phyloP scores from a whole-genome alignment of 495 filamentous ascomycete genomes.

The Podospora bellae-mahoneyi region DNA sequence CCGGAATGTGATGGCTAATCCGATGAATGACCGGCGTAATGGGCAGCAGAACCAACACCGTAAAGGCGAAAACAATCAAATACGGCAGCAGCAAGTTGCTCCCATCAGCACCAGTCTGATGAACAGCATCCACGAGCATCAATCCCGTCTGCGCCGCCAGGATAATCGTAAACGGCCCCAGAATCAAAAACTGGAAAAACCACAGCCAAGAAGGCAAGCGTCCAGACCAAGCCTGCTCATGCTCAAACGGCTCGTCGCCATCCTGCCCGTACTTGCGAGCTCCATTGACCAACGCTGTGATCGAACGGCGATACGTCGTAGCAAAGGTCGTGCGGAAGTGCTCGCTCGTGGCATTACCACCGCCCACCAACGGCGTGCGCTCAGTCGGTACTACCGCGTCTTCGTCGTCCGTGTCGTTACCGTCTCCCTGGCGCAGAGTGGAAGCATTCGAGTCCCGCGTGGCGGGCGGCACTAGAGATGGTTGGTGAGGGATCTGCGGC shows the following conservation, averaged over 20 bases:
- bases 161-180: constrained; percentile 72
- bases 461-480: constrained; percentile 17
- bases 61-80: constrained; percentile 61
- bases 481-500: constrained; percentile 23
- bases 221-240: constrained; percentile 82
- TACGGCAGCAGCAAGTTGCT: constrained; percentile 64
- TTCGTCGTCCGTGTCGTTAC: constrained; percentile 32
- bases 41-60: constrained; percentile 72
- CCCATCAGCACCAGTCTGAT: constrained; percentile 80
- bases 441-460: constrained; percentile 20
- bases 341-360: constrained; percentile 37
- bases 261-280: constrained; percentile 28
- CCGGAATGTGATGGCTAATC: constrained; percentile 75
- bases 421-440: constrained; percentile 27
- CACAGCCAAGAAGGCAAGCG: constrained; percentile 78
- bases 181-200: constrained; percentile 78
- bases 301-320: constrained; percentile 53
- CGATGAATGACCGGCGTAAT: constrained; percentile 82
- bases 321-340: constrained; percentile 68
- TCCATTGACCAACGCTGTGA: constrained; percentile 38
- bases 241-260: constrained; percentile 54
- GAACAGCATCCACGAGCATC: constrained; percentile 64
- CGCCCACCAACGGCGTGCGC: constrained; percentile 68
- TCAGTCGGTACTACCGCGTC: constrained; percentile 64
- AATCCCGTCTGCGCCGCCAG: constrained; percentile 71